phyloP scores from a whole-genome alignment of 2,329 filamentous ascomycete species.

The Paraphoma sp. region DNA sequence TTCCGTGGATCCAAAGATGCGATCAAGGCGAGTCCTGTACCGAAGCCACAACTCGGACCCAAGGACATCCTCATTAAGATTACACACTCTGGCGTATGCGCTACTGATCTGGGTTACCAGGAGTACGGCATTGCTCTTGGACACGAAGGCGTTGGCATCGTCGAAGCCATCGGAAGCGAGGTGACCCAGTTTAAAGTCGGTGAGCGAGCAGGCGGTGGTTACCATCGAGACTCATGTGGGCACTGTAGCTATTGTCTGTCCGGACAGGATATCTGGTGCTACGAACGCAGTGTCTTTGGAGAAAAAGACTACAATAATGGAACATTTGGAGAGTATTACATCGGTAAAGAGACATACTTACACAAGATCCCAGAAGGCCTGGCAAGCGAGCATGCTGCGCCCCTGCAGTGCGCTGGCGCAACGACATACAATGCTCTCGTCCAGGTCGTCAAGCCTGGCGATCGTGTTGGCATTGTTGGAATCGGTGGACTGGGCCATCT shows the following conservation, averaged over 20 bases:
- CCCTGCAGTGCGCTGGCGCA: slow-evolving; percentile 27
- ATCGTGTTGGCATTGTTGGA: slow-evolving; percentile 83
- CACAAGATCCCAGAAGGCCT: slow-evolving; percentile 27
- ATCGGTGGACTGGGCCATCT: slow-evolving; percentile 79
- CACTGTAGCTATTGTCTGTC: slow-evolving; percentile 36
- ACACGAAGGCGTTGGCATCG: slow-evolving; percentile 51
- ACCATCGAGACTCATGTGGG: slow-evolving; percentile 47
- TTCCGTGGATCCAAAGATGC: slow-evolving; percentile 20
- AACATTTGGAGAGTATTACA: slow-evolving; percentile 20
- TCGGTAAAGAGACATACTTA: slow-evolving; percentile 25
- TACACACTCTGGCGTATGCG: slow-evolving; percentile 26
- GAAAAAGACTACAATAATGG: slow-evolving; percentile 30
- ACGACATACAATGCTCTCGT: slow-evolving; percentile 78
- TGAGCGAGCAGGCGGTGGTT: slow-evolving; percentile 47
- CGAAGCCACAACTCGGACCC: slow-evolving; percentile 16
- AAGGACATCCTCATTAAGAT: slow-evolving; percentile 27
- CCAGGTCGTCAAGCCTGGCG: slow-evolving; percentile 71
- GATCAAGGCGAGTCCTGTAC: slow-evolving; percentile 10
- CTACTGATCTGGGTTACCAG: slow-evolving; percentile 19
- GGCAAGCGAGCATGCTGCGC: slow-evolving; percentile 22
- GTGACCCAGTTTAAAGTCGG: slow-evolving; percentile 30
- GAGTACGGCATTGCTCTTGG: slow-evolving; percentile 38
- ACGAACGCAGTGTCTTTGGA: slow-evolving; percentile 45
- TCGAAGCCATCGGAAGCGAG: slow-evolving; percentile 37
- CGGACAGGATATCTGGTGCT: slow-evolving; percentile 45